phyloP scores from a whole-genome alignment of 116 monocot species.

The Trichopus zeylanicus region DNA sequence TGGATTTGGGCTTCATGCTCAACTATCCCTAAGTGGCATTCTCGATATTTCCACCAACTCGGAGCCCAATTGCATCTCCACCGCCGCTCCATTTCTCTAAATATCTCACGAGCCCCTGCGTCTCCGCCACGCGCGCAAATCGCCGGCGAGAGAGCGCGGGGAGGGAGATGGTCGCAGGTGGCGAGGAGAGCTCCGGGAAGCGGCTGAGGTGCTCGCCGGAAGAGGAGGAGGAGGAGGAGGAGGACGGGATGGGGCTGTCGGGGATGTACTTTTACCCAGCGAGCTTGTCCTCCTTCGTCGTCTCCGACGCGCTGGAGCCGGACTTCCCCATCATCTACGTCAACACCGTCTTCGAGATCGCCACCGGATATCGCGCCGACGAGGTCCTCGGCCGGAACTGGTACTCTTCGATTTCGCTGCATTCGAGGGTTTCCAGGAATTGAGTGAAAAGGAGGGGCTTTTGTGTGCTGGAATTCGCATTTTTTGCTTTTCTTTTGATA shows the following conservation, averaged over 20 bases:
- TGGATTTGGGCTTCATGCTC: too few species aligned
- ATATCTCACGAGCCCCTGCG: neutral
- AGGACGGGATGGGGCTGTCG: constrained; percentile 5
- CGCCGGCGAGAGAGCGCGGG: neutral
- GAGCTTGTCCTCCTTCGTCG: constrained; percentile 51
- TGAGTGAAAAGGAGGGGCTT: too few species aligned
- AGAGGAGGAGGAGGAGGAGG: constrained; percentile 30
- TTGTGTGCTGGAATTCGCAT: too few species aligned
- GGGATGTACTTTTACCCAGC: constrained; percentile 23
- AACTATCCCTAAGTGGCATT: too few species aligned
- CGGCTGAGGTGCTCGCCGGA: constrained; percentile 6
- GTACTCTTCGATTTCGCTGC: constrained; percentile 16
- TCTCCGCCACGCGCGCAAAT: neutral
- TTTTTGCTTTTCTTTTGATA: neutral
- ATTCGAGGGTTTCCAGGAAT: neutral
- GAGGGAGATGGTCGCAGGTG: constrained; percentile 3
- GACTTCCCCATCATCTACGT: constrained; percentile 86
- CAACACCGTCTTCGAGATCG: constrained; percentile 66
- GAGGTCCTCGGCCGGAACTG: constrained; percentile 89
- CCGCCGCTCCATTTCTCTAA: too few species aligned
- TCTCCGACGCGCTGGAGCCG: constrained; percentile 64
- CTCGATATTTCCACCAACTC: too few species aligned
- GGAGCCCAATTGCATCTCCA: too few species aligned
- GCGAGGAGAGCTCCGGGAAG: neutral
- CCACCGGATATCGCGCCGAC: constrained; percentile 76